A percentile compares a stretch with the other conserved stretches of the same genome.
Evolutionary conservation across 1,139 yeast genomes (phyloP).

Genomic region (Pichiaceae sp.): DNA sequence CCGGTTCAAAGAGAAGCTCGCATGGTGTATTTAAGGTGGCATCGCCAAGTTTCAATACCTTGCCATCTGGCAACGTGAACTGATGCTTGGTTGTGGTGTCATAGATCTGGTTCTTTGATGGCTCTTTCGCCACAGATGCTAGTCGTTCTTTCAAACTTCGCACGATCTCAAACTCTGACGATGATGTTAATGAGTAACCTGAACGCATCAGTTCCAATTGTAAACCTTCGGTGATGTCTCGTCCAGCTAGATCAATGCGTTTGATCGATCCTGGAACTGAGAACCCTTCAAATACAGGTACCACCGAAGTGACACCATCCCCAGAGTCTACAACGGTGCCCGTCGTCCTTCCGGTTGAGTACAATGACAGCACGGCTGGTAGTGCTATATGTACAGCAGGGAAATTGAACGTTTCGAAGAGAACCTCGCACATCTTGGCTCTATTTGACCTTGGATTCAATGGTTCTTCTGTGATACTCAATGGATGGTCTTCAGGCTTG

Average conservation of each 20-base stretch:
- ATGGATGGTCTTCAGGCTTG: slow-evolving; percentile 66
- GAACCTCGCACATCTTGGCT: slow-evolving; percentile 63
- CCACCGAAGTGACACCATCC: slow-evolving; percentile 84
- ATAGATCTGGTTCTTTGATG: slow-evolving; percentile 13
- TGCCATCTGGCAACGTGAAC: slow-evolving; percentile 81
- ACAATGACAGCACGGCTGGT: slow-evolving; percentile 78
- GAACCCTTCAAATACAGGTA: slow-evolving; percentile 88
- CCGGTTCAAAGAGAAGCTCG: slow-evolving; percentile 77
- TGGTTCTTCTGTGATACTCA: slow-evolving; percentile 85
- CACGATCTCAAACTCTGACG: slow-evolving; percentile 79
- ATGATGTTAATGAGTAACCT: slow-evolving; percentile 54
- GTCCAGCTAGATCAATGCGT: slow-evolving; percentile 77
- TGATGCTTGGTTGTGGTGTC: slow-evolving; percentile 4
- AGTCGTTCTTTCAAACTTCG: slow-evolving; percentile 67
- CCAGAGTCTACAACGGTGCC: slow-evolving; percentile 88
- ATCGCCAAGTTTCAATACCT: slow-evolving; percentile 31
- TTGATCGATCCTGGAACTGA: slow-evolving; percentile 65
- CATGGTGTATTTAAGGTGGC: slow-evolving; percentile 44
- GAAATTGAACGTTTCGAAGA: slow-evolving; percentile 79
- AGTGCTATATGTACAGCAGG: slow-evolving; percentile 80
- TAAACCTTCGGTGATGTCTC: slow-evolving; percentile 74
- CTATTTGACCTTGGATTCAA: slow-evolving; percentile 67
- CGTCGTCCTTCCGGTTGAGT: slow-evolving; percentile 86
- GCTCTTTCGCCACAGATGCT: slow-evolving; percentile 47
- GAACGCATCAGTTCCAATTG: slow-evolving; percentile 54